A percentile compares a stretch with the other conserved stretches of the same genome.
Evolutionary conservation across 2,329 filamentous ascomycete species (phyloP).

Genomic region (Cordyceps fumosorosea): DNA sequence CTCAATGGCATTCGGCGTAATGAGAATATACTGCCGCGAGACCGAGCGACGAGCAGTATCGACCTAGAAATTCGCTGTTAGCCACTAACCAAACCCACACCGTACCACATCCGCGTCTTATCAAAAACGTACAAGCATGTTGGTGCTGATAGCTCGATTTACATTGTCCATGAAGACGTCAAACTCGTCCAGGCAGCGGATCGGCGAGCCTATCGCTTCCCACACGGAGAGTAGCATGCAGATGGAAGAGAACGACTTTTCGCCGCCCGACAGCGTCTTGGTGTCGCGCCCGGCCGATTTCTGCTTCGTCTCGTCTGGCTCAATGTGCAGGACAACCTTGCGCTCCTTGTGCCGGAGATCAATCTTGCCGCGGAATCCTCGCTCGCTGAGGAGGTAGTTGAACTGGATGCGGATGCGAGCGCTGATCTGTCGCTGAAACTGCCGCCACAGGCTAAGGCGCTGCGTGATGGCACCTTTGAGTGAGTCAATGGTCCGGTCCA

Average conservation of each 20-base stretch:
- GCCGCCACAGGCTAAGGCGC: constrained; percentile 69
- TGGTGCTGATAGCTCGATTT: constrained; percentile 87
- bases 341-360: constrained; percentile 70
- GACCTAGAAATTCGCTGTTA: constrained; percentile 49
- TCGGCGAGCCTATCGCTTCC: constrained; percentile 96
- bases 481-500: constrained; percentile 33
- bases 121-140: constrained; percentile 69
- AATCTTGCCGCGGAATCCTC: constrained; percentile 79
- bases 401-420: constrained; percentile 82
- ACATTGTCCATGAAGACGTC: constrained; percentile 99
- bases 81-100: neutral
- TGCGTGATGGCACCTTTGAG: constrained; percentile 57
- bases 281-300: constrained; percentile 70
- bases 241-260: constrained; percentile 97
- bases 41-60: constrained; percentile 76
- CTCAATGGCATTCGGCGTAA: constrained; percentile 83
- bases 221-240: constrained; percentile 88
- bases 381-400: constrained; percentile 79
- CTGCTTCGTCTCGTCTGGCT: constrained; percentile 62
- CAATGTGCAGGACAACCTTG: constrained; percentile 69
- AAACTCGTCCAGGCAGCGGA: constrained; percentile 94
- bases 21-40: constrained; percentile 92
- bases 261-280: constrained; percentile 88
- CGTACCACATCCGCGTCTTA: neutral
- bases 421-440: constrained; percentile 79